Base-by-base conservation (phyloP, 768 basidiomycete species). In the Pulveroboletus sp. region DNA sequence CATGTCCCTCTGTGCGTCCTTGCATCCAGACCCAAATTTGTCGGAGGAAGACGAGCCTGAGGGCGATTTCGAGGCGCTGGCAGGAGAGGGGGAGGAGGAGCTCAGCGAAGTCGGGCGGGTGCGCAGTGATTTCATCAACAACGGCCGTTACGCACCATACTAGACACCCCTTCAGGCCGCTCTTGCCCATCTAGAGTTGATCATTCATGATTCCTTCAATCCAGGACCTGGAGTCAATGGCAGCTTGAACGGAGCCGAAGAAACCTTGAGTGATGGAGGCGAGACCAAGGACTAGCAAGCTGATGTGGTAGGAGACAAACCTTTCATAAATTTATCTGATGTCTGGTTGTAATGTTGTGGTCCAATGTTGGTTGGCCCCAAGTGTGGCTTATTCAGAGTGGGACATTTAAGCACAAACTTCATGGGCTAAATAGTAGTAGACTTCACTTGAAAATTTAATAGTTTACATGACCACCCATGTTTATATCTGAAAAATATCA, bases 91-190 rank as follows among this genome's bases (percentile, higher is more conserved):
- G 48, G 77, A 71, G 18, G 74, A 90, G 60, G 88, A 93, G 69
- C 78, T 93, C 57, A 88, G 83, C 68, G 84, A 86, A 73, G 87
- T 86, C 57, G 92, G 92, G 74, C 83, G 88, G 86, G 89, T 92
- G 85, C 88, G 92, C 86, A 89, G 84, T 69, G 80, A 87, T 87
- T 87, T 87, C 68, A 62, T 78, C 71, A 83, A 83, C 74, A 70
- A 84, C 75, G 77, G 70, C 65, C 86, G 91, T 70, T 93, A 75
- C 71, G 74, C 80, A 51, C 92, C 92, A 60, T 94, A 94, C 81
- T 94, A 87, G 86, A 79, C 69, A 61, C 60, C 45, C 43, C 43
- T 45, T 57, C 72, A 92, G 89, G 90, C 86, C 42, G 86, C 89
- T 21, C 82, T 92, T 51, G 83, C 77, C 14, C 80, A 92, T 69